Conservation (phyloP, 164 flowering plant genomes). For the Taxillus chinensis region DNA sequence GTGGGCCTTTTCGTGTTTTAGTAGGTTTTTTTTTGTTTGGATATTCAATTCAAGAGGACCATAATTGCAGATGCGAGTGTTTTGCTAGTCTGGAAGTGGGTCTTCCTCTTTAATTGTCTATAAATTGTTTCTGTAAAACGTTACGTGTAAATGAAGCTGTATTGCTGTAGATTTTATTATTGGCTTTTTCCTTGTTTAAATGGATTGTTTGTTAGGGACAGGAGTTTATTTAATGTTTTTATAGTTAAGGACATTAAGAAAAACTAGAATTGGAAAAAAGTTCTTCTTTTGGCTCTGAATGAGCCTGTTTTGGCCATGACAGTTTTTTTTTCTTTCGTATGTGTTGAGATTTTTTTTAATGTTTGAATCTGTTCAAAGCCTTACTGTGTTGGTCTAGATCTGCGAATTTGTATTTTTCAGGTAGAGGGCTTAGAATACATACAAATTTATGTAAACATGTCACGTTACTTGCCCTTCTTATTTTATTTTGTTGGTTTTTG, state of each 20-base stretch:
- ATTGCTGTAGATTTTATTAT: neutral
- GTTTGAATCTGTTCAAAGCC: neutral
- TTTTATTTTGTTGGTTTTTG: neutral
- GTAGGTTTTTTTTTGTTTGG: no score
- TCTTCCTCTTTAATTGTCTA: no score
- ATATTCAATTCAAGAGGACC: no score
- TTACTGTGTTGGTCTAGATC: neutral
- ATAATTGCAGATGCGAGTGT: no score
- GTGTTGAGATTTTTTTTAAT: neutral
- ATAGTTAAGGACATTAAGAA: neutral
- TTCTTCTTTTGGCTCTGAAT: neutral
- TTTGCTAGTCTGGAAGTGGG: no score
- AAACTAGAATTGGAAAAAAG: conserved; percentile 8
- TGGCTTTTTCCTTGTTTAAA: neutral
- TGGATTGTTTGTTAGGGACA: neutral
- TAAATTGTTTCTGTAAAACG: no score
- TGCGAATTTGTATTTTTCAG: conserved; percentile 5
- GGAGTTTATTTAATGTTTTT: neutral
- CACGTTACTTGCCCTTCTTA: neutral
- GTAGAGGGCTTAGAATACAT: neutral
- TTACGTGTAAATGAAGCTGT: neutral
- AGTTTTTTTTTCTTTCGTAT: neutral
- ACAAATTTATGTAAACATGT: neutral
- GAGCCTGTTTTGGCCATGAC: conserved; percentile 1
- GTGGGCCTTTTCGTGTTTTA: neutral